phyloP scores from a whole-genome alignment of 139 green algal species.

The Tetradesmus obliquus region DNA sequence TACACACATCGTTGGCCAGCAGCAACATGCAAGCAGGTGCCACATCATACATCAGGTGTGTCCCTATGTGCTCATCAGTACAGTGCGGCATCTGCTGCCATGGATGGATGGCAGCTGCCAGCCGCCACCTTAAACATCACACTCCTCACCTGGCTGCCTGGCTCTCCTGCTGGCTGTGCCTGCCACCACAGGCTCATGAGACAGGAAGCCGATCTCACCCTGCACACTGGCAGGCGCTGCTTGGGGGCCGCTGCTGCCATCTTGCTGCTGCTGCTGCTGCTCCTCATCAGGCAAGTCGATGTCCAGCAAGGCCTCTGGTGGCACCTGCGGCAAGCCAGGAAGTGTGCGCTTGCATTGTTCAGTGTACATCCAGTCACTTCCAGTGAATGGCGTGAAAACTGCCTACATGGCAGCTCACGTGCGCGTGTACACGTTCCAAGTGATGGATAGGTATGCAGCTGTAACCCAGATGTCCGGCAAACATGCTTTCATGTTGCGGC shows the following conservation, averaged over 20 bases:
- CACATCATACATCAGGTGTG: too few relatives aligned
- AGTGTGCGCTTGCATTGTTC: neutral
- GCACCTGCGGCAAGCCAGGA: neutral
- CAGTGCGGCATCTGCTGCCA: too few relatives aligned
- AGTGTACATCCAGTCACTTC: too few relatives aligned
- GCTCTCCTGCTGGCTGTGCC: neutral
- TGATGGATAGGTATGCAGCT: too few relatives aligned
- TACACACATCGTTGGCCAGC: too few relatives aligned
- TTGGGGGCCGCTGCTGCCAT: neutral
- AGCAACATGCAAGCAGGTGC: too few relatives aligned
- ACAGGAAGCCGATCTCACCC: slow-evolving; percentile 53
- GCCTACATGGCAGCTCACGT: too few relatives aligned
- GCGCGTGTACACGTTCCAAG: too few relatives aligned
- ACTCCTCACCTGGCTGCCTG: neutral
- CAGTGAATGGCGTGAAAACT: too few relatives aligned
- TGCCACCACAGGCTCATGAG: slow-evolving; percentile 51
- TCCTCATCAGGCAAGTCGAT: slow-evolving; percentile 3
- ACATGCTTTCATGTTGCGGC: too few relatives aligned
- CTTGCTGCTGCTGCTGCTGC: neutral
- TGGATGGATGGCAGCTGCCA: neutral
- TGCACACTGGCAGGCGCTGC: neutral
- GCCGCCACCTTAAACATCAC: neutral
- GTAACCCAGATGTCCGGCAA: too few relatives aligned
- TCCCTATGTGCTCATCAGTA: too few relatives aligned
- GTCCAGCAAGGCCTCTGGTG: slow-evolving; percentile 29